Evolutionary conservation across 768 basidiomycete genomes (phyloP).

Genomic region (Hygrophorus russula): DNA sequence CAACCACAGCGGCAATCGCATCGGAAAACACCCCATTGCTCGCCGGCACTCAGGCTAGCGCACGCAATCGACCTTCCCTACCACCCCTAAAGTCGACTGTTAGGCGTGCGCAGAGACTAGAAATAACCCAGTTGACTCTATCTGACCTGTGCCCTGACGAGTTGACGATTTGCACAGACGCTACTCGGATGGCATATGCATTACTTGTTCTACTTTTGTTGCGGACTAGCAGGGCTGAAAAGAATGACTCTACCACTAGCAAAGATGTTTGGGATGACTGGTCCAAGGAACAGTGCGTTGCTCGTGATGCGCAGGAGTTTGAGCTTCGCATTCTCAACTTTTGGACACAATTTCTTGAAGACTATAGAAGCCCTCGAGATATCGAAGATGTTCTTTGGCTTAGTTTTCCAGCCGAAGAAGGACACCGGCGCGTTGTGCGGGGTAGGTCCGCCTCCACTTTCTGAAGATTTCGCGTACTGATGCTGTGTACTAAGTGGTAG

Average conservation of each 20-base stretch:
- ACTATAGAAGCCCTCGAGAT: constrained; percentile 26
- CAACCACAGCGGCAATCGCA: neutral
- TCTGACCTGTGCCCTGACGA: constrained; percentile 13
- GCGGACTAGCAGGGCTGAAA: constrained; percentile 14
- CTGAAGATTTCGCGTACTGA: neutral
- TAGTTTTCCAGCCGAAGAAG: constrained; percentile 24
- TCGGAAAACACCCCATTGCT: neutral
- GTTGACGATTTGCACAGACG: constrained; percentile 9
- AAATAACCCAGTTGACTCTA: constrained; percentile 12
- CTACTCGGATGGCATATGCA: constrained; percentile 16
- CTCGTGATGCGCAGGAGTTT: constrained; percentile 9
- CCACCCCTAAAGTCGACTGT: constrained; percentile 10
- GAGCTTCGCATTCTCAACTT: constrained; percentile 22
- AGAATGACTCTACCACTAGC: constrained; percentile 6
- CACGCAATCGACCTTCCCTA: neutral
- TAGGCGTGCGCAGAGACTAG: constrained; percentile 11
- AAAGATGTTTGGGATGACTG: constrained; percentile 33
- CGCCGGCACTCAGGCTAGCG: neutral
- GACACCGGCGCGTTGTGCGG: constrained; percentile 12
- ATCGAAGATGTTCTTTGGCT: constrained; percentile 41
- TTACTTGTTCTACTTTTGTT: constrained; percentile 24
- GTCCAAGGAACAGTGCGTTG: constrained; percentile 17
- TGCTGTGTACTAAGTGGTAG: constrained; percentile 23
- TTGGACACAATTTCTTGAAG: constrained; percentile 33
- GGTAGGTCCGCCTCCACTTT: constrained; percentile 14